Evolutionary conservation across 139 green algal genomes (phyloP).

Genomic region (Zygnema cylindricum): DNA sequence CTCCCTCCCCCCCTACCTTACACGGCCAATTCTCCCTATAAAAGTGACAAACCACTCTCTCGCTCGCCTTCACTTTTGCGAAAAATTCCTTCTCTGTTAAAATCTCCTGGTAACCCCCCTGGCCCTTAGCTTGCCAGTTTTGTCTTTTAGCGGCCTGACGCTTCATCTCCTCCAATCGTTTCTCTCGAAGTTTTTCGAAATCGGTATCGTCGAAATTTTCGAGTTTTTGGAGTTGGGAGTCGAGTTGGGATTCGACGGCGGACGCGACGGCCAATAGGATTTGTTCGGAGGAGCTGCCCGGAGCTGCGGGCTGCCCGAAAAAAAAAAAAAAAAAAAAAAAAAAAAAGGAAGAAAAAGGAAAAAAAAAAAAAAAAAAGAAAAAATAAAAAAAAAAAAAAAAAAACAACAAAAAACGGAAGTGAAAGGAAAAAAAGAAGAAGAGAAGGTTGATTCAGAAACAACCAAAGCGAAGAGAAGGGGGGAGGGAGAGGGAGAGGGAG

Average conservation of each 20-base stretch:
- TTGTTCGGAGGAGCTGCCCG: too few relatives aligned
- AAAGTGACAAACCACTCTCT: conserved; percentile 91
- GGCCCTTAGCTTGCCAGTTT: conserved; percentile 85
- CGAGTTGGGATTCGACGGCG: conserved; percentile 89
- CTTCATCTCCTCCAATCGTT: conserved; percentile 72
- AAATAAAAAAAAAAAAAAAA: too few relatives aligned
- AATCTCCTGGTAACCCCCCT: conserved; percentile 89
- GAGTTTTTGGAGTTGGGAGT: conserved; percentile 82
- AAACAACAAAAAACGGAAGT: too few relatives aligned
- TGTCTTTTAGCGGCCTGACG: conserved; percentile 74
- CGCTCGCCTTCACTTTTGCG: conserved; percentile 87
- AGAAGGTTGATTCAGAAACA: too few relatives aligned
- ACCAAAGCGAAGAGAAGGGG: too few relatives aligned
- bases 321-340: too few relatives aligned
- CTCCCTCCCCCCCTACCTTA: conserved; percentile 70
- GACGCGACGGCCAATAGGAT: too few relatives aligned
- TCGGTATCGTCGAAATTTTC: conserved; percentile 92
- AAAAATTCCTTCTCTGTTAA: conserved; percentile 93
- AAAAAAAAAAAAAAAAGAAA: too few relatives aligned
- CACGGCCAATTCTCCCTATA: conserved; percentile 87
- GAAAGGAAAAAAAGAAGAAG: too few relatives aligned
- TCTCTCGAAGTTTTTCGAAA: conserved; percentile 78
- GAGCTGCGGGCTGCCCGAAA: too few relatives aligned
- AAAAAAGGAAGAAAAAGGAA: too few relatives aligned
- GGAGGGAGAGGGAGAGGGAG: too few relatives aligned